These are phyloP conservation scores for Aphanocladium album DNA, from an alignment of 2,329 filamentous ascomycete species.

Conservation along the genomic window DNA sequence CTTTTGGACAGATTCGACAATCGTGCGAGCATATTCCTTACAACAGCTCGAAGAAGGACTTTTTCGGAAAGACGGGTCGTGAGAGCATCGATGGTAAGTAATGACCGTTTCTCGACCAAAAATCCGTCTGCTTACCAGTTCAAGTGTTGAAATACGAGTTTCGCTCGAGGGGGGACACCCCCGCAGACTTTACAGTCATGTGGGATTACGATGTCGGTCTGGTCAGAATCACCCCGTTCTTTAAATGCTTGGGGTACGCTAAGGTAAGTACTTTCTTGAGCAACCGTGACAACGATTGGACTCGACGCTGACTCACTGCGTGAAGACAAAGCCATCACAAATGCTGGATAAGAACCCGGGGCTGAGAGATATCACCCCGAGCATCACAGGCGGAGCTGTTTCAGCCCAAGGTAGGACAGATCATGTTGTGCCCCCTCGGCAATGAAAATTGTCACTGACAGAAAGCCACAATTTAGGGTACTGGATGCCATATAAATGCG, in stretches of 20 bases:
- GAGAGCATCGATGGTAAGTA: conserved; percentile 79
- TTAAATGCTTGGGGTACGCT: conserved; percentile 81
- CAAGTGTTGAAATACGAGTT: conserved; percentile 83
- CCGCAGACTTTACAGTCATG: conserved; percentile 67
- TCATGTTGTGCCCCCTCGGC: not conserved
- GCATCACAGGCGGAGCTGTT: conserved; percentile 89
- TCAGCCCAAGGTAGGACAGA: conserved; percentile 71
- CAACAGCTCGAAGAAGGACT: conserved; percentile 88
- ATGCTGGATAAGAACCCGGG: conserved; percentile 74
- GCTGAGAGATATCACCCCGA: conserved; percentile 83
- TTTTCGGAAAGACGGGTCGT: conserved; percentile 77
- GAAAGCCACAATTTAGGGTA: conserved; percentile 57
- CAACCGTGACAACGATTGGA: not conserved
- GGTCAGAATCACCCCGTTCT: conserved; percentile 89
- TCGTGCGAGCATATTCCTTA: conserved; percentile 80
- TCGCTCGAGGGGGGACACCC: conserved; percentile 60
- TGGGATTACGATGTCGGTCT: conserved; percentile 97
- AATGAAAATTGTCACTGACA: not conserved
- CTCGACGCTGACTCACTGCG: not conserved
- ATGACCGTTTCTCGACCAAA: not conserved
- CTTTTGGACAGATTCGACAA: conserved; percentile 56
- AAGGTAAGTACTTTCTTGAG: conserved; percentile 58
- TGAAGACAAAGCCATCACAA: conserved; percentile 80
- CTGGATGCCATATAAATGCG: conserved; percentile 90
- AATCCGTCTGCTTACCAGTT: conserved; percentile 13